Evolutionary conservation across 805 yeast genomes (phyloP).

Genomic region (Myxozyma udenii): DNA sequence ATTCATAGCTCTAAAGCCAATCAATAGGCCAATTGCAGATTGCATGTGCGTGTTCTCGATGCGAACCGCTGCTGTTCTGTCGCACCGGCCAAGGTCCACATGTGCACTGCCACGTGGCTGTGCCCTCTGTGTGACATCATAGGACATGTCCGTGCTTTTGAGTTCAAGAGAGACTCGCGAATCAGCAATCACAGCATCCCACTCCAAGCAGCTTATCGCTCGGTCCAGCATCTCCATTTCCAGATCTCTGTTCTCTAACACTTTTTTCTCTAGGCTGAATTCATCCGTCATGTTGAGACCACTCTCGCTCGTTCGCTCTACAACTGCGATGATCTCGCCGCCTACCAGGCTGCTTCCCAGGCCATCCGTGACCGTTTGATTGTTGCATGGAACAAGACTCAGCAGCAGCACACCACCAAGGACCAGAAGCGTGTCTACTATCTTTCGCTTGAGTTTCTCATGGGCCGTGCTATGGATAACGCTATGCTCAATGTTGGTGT

Average conservation of each 20-base stretch:
- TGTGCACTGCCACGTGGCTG: not conserved
- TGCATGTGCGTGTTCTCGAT: no score
- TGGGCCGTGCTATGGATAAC: constrained; percentile 95
- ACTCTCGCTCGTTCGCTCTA: constrained; percentile 86
- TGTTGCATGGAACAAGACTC: constrained; percentile 89
- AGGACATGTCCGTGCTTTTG: no score
- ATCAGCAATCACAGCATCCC: no score
- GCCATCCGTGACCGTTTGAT: constrained; percentile 75
- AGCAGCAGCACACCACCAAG: constrained; percentile 77
- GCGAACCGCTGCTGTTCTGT: no score
- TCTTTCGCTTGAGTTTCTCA: constrained; percentile 78
- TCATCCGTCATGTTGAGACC: constrained; percentile 85
- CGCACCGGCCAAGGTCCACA: no score
- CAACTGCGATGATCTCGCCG: constrained; percentile 89
- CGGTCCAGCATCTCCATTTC: not conserved
- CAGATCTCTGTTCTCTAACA: no score
- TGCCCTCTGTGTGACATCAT: no score
- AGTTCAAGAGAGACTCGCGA: no score
- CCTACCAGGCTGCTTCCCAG: constrained; percentile 83
- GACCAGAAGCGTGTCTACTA: constrained; percentile 86
- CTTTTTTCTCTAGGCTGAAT: constrained; percentile 47
- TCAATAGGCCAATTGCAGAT: no score
- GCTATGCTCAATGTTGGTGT: constrained; percentile 79
- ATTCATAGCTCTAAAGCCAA: no score
- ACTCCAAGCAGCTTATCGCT: not conserved